Evolutionary conservation across 805 yeast species (phyloP), one percentile per base, ranked within the genome.

Genomic region (Spathaspora girioi): DNA sequence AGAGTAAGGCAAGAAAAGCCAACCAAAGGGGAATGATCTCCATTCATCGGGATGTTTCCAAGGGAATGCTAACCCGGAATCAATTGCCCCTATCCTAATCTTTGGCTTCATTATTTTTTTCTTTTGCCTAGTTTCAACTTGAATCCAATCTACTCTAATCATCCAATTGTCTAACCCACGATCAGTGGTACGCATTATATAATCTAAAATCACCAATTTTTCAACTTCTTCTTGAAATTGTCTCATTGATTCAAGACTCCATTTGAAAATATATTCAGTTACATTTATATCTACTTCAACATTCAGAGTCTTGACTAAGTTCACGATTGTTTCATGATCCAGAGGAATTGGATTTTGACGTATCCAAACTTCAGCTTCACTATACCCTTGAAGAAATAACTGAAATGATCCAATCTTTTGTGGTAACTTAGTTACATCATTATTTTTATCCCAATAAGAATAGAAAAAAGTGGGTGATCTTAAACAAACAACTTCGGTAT

Each of bases 31-130:
- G 58, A 83, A 86, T 0, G 89, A 83, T 50, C 92, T 68, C 89
- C 91, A 85, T 60, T 85, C 90, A 64, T 86, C 88, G 0, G 92
- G 92, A 56, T 85, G 89, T 59, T 86, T 86, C 90, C 90, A 86
- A 5, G 93, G 92, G 58, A 83, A 86, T 0, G 91, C 76, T 29
- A 86, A 69, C 0, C 91, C 91, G 14, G 88, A 84, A 59, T 86
- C 92, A 44, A 86, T 86, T 0, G 92, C 93, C 2, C 89, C 90
- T 29, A 86, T 72, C 47, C 70, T 75, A 12, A 86, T 53, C 1
- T 41, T 50, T 0, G 86, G 85, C 14, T 55, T 43, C 41, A 55
- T 38, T 11, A 44, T 47, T 15, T 51, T 51, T 12, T 18, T 40
- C 6, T 59, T 56, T 31, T 61, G 57, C 1, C 14, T 32, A 3